phyloP scores from a whole-genome alignment of 2,329 filamentous ascomycete genomes.

The Apiospora rasikravindrae region DNA sequence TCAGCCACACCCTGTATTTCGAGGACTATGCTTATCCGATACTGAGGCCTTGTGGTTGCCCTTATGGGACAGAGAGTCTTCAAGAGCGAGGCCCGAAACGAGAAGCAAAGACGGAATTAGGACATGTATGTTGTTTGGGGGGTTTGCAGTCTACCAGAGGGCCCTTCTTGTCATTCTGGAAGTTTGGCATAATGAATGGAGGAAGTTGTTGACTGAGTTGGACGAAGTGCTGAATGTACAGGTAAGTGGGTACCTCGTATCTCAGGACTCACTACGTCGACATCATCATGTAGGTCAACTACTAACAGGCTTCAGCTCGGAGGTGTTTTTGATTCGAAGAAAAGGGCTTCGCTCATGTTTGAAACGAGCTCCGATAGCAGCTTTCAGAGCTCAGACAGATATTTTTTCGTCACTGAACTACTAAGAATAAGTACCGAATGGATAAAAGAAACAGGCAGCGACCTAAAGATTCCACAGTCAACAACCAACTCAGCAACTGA shows the following conservation, averaged over 20 bases:
- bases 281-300: not conserved
- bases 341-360: not conserved
- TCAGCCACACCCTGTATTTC: not conserved
- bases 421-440: not conserved
- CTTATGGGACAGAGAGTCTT: too few relatives aligned
- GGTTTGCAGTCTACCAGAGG: not conserved
- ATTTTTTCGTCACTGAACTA: not conserved
- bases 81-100: not conserved
- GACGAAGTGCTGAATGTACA: not conserved
- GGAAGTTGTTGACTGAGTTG: not conserved
- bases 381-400: not conserved
- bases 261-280: not conserved
- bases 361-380: not conserved
- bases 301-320: not conserved
- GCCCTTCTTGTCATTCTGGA: not conserved
- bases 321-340: not conserved
- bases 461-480: too few relatives aligned
- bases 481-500: too few relatives aligned
- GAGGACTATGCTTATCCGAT: not conserved
- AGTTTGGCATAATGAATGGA: not conserved
- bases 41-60: not conserved
- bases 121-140: not conserved
- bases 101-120: not conserved
- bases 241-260: not conserved
- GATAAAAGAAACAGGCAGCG: not conserved